Evolutionary conservation across 2,329 filamentous ascomycete genomes (phyloP).

Genomic region (Pseudogymnoascus sp.): DNA sequence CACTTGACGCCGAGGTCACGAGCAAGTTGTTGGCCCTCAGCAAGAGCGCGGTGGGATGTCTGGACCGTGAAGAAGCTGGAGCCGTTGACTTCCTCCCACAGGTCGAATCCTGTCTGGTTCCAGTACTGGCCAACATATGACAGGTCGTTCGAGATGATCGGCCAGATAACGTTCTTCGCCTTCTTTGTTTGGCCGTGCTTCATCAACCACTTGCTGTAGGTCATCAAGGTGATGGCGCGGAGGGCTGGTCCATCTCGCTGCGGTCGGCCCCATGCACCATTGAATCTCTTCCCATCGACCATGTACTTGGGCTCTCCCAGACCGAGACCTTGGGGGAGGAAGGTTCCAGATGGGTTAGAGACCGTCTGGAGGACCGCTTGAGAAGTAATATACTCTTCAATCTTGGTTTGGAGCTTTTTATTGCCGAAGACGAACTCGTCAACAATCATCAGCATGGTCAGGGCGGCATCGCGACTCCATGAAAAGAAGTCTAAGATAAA

Average conservation of each 20-base stretch:
- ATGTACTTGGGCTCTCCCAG: conserved; percentile 71
- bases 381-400: conserved; percentile 61
- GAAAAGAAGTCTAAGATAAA: conserved; percentile 59
- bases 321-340: conserved; percentile 37
- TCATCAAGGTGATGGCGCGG: conserved; percentile 64
- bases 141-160: conserved; percentile 68
- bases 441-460: conserved; percentile 62
- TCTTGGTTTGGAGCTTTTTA: conserved; percentile 44
- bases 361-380: conserved; percentile 53
- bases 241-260: conserved; percentile 75
- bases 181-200: conserved; percentile 46
- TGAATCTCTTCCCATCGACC: conserved; percentile 56
- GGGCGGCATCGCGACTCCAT: conserved; percentile 68
- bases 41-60: conserved; percentile 60
- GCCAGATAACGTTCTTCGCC: conserved; percentile 55
- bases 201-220: conserved; percentile 66
- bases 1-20: conserved; percentile 52
- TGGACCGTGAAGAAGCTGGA: conserved; percentile 74
- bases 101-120: conserved; percentile 59
- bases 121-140: conserved; percentile 69
- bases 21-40: conserved; percentile 62
- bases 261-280: conserved; percentile 65
- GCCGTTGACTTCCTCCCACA: conserved; percentile 76
- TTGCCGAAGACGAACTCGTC: conserved; percentile 51
- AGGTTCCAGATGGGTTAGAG: conserved; percentile 46